Evolutionary conservation across 768 basidiomycete species (phyloP).

Genomic region (Gelatoporia subvermispora): DNA sequence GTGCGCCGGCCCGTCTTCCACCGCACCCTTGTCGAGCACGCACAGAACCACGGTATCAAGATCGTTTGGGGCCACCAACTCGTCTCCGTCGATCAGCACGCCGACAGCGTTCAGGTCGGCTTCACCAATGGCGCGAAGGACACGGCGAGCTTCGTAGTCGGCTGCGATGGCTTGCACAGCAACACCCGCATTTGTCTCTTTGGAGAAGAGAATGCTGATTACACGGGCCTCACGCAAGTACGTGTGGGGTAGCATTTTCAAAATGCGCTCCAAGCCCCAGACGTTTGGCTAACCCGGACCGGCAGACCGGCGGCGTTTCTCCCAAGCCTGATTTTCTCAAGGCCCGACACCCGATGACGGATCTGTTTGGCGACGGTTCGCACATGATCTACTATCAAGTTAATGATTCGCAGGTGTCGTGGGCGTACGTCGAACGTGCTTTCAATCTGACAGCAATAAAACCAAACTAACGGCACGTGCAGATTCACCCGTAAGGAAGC

Average conservation of each 20-base stretch:
- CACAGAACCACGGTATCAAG: constrained; percentile 26
- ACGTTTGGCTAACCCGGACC: too few species aligned
- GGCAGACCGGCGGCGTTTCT: constrained; percentile 33
- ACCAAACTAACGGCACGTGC: not conserved
- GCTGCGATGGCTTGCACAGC: constrained; percentile 43
- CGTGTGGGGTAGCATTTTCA: not conserved
- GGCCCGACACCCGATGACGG: constrained; percentile 21
- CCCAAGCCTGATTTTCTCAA: constrained; percentile 16
- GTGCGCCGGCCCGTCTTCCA: constrained; percentile 28
- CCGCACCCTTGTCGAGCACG: constrained; percentile 25
- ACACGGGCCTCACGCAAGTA: constrained; percentile 37
- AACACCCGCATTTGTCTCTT: constrained; percentile 33
- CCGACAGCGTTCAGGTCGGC: constrained; percentile 25
- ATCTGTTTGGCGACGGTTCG: constrained; percentile 32
- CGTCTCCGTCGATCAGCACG: constrained; percentile 25
- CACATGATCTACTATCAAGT: constrained; percentile 35
- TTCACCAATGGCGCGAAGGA: constrained; percentile 33
- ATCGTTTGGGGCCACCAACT: constrained; percentile 32
- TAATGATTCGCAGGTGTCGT: constrained; percentile 25
- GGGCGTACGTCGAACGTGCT: constrained; percentile 30
- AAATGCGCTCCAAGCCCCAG: not conserved
- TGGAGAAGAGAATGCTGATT: constrained; percentile 31
- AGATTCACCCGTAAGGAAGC: constrained; percentile 33
- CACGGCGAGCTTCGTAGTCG: constrained; percentile 35
- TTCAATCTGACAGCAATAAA: not conserved